Base-by-base conservation (phyloP, 2,329 filamentous ascomycete species). In the Aphanocladium album region DNA sequence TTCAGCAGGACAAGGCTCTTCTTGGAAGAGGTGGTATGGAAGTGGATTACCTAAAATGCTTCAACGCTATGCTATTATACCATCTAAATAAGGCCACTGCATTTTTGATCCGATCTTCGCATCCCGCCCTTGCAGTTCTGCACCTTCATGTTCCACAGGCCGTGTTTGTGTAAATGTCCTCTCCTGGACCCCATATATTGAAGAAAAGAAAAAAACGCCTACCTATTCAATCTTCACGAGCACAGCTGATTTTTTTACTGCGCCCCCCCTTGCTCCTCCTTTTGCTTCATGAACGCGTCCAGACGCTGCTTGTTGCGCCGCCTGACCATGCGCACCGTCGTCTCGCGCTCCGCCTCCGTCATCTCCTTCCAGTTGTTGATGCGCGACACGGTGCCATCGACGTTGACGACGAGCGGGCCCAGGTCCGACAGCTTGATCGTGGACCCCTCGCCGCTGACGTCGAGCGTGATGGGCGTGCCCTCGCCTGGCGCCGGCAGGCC, bases 311-410 rank as follows among this genome's bases (percentile, higher is more conserved):
- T 80, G 70, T 93, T 92, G 69, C 89, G 78, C 79, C 84, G 88
- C 11, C 84, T 83, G 66, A 93, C 69, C 52, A 91, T 75, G 50
- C 85, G 79, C 70, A 91, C 65, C 41, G 89, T 90, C 68, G 85
- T 89, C 70, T 83, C 74, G 70, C 78, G 80, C 78, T 92, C 89
- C 7, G 85, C 79, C 27, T 85, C 83, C 2, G 83, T 82, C 89
- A 92, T 91, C 64, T 86, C 77, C 9, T 76, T 78, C 89, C 89
- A 93, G 72, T 93, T 92, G 39, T 80, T 75, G 67, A 93, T 89
- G 37, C 89, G 81, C 60, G 85, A 86, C 66, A 91, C 72, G 9
- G 86, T 86, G 21, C 89, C 89, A 72, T 93, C 87, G 63, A 79
- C 77, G 71, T 91, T 89, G 59, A 92, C 85, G 1, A 93, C 88